Evolutionary conservation across 495 filamentous ascomycete genomes (phyloP), one percentile per base, ranked within the genome.

Genomic region (Xylona heveae): DNA sequence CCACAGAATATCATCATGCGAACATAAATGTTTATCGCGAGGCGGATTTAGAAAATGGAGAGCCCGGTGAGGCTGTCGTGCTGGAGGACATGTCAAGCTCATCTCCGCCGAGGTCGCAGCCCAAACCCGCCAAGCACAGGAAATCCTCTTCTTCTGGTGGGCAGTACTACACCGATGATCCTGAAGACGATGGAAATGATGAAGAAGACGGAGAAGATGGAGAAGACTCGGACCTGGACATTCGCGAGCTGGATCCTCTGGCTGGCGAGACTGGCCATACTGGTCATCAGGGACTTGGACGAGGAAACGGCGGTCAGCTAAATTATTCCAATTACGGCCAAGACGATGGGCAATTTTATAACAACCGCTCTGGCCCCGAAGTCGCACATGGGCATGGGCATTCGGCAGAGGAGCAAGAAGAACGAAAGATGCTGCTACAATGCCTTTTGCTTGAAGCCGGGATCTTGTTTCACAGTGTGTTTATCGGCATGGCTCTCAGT

Each of bases 401-500:
- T 7, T 6, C 28, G 9, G 49, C 27, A 49, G 53, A 30, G 50
- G 41, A 1, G 17, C 55, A 55, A 27, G 56, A 60, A 34, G 52
- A 55, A 10, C 58, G 62, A 34, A 66, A 72, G 12, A 66, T 74
- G 35, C 62, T 83, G 37, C 56, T 85, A 13, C 80, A 90, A 44
- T 80, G 75, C 39, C 57, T 80, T 8, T 61, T 90, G 6, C 61
- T 90, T 18, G 80, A 90, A 50, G 74, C 78, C 5, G 80, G 80
- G 12, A 85, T 90, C 40, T 57, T 90, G 2, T 85, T 85, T 43
- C 80, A 90, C 53, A 77, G 71, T 40, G 64, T 90, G 24, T 90
- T 90, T 44, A 90, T 90, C 42, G 79, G 79, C 26, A 84, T 90
- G 76, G 78, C 80, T 3, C 54, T 90, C 20, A 78, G 72, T n/a